These are phyloP conservation scores for Dendrobium officinale DNA, from an alignment of 106 monocot species.

Conservation along the genomic window DNA sequence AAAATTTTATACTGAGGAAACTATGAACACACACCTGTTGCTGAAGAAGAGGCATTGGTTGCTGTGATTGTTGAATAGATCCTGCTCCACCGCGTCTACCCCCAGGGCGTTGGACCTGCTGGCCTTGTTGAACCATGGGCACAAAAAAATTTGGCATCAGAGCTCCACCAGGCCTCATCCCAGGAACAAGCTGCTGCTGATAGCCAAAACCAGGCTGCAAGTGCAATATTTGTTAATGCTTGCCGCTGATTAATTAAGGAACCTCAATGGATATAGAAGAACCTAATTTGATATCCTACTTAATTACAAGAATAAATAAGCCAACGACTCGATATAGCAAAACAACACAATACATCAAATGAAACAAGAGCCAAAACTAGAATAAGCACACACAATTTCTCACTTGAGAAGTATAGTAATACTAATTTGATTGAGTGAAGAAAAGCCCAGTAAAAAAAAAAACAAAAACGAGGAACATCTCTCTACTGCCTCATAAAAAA, in stretches of 20 bases:
- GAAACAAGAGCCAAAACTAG: neutral
- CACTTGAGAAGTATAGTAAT: neutral
- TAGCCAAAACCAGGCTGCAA: conserved; percentile 67
- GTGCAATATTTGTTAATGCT: neutral
- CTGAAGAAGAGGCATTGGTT: conserved; percentile 45
- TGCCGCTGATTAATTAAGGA: neutral
- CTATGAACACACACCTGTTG: conserved; percentile 34
- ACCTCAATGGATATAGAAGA: neutral
- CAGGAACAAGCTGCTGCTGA: conserved; percentile 81
- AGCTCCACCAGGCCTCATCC: conserved; percentile 69
- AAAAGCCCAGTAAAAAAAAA: neutral
- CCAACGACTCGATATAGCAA: neutral
- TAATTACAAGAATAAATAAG: neutral
- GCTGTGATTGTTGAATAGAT: conserved; percentile 52
- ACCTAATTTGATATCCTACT: neutral
- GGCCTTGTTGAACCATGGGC: conserved; percentile 67
- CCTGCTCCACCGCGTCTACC: conserved; percentile 55
- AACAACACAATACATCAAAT: neutral
- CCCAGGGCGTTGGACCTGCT: conserved; percentile 52
- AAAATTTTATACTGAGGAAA: neutral
- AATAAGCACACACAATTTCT: neutral
- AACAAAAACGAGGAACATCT: neutral
- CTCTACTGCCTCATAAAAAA: neutral
- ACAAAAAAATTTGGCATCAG: conserved; percentile 75
- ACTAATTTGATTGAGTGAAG: neutral